phyloP scores from a whole-genome alignment of 2,329 filamentous ascomycete genomes.

The Alternaria rosae region DNA sequence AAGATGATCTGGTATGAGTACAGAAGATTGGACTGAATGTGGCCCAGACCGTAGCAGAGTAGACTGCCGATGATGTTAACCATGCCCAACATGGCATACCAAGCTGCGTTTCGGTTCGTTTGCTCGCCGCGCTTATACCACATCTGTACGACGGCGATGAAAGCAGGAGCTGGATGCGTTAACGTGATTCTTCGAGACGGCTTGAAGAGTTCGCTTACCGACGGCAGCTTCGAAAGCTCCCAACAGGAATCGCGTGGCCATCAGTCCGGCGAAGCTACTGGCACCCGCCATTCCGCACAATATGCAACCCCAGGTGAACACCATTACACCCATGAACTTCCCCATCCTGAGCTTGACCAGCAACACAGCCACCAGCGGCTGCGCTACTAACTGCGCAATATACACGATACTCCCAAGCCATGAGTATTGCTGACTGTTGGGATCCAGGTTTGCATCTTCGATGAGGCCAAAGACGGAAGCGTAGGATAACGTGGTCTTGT shows the following conservation, averaged over 20 bases:
- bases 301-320: constrained; percentile 62
- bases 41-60: constrained; percentile 66
- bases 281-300: constrained; percentile 69
- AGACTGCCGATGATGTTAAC: constrained; percentile 64
- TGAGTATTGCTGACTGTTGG: constrained; percentile 59
- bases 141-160: constrained; percentile 52
- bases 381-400: constrained; percentile 62
- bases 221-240: constrained; percentile 72
- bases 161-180: constrained; percentile 36
- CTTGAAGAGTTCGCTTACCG: constrained; percentile 24
- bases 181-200: neutral
- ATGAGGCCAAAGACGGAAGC: constrained; percentile 70
- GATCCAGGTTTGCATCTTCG: constrained; percentile 64
- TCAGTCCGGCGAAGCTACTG: constrained; percentile 65
- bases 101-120: constrained; percentile 63
- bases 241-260: constrained; percentile 69
- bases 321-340: constrained; percentile 64
- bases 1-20: constrained; percentile 49
- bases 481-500: constrained; percentile 69
- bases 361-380: constrained; percentile 61
- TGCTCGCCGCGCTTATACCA: constrained; percentile 69
- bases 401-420: constrained; percentile 63
- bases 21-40: constrained; percentile 59
- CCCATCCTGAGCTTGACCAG: constrained; percentile 68
- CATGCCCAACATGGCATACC: constrained; percentile 69